Evolutionary conservation across 2,329 filamentous ascomycete species (phyloP).

Genomic region (Xylaria sp.): DNA sequence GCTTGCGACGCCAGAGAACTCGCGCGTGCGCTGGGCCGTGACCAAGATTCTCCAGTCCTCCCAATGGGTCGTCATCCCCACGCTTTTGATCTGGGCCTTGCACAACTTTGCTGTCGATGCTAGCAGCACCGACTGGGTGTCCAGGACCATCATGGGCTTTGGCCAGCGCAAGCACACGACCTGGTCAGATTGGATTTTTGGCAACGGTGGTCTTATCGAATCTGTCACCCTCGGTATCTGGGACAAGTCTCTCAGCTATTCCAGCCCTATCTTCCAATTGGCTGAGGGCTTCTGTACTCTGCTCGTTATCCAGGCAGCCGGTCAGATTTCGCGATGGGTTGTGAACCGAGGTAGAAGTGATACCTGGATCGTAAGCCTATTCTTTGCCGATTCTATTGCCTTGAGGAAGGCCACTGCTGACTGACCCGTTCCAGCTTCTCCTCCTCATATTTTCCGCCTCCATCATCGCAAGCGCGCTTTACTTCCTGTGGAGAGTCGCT

Average conservation of each 20-base stretch:
- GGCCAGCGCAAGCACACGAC: conserved; percentile 56
- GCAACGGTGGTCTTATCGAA: conserved; percentile 76
- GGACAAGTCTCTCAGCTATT: conserved; percentile 85
- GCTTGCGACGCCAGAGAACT: conserved; percentile 72
- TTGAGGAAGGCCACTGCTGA: not conserved
- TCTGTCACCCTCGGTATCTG: conserved; percentile 75
- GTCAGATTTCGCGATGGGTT: conserved; percentile 90
- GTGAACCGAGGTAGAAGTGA: conserved; percentile 91
- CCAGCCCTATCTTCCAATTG: conserved; percentile 89
- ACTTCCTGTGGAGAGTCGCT: conserved; percentile 93
- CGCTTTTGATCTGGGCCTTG: conserved; percentile 87
- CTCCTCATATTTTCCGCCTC: conserved; percentile 83
- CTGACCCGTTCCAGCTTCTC: conserved; percentile 57
- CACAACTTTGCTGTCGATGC: conserved; percentile 92
- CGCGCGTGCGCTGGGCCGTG: conserved; percentile 67
- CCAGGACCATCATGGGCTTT: conserved; percentile 67
- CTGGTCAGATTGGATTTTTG: conserved; percentile 80
- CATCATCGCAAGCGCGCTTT: conserved; percentile 86
- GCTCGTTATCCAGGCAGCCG: conserved; percentile 88
- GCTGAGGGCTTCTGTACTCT: conserved; percentile 95
- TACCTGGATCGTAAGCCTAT: conserved; percentile 77
- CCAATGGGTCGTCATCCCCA: conserved; percentile 83
- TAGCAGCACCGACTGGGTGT: conserved; percentile 73
- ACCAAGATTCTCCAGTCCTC: conserved; percentile 64
- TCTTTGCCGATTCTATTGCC: not conserved